Conservation (phyloP, 225 moss, liverwort and hornwort genomes). For the Sphagnum tenellum region DNA sequence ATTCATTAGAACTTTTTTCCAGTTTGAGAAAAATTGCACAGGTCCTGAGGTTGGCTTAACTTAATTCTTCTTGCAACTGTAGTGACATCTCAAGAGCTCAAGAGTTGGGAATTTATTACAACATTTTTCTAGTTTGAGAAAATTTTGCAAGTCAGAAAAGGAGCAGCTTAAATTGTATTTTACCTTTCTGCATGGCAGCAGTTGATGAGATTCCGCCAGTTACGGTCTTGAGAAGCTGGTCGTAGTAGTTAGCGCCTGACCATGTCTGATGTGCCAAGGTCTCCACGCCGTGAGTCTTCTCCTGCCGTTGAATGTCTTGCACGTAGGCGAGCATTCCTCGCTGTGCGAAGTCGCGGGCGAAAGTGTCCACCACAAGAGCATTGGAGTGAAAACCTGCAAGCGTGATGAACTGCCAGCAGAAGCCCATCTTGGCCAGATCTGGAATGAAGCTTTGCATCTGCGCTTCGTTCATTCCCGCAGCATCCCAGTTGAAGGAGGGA, state of each 20-base stretch:
- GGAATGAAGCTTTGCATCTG: conserved; percentile 82
- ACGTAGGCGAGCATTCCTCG: conserved; percentile 81
- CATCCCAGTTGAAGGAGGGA: conserved; percentile 86
- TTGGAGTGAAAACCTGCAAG: conserved; percentile 71
- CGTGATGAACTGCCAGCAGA: conserved; percentile 83
- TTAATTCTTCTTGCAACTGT: no score
- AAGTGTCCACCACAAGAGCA: conserved; percentile 57
- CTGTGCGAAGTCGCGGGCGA: conserved; percentile 63
- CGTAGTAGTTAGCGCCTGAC: conserved; percentile 79
- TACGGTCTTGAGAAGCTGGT: conserved; percentile 70
- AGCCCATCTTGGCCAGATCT: conserved; percentile 52
- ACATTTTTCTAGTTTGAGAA: no score
- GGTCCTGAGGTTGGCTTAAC: no score
- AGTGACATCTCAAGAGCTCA: no score
- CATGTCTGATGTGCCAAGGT: conserved; percentile 75
- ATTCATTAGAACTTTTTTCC: not conserved
- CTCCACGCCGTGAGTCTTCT: conserved; percentile 70
- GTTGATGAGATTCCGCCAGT: conserved; percentile 59
- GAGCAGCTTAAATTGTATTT: no score
- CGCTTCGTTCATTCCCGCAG: conserved; percentile 59
- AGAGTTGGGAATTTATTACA: not conserved
- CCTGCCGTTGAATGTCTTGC: conserved; percentile 76
- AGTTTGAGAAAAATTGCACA: no score
- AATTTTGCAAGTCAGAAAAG: not conserved
- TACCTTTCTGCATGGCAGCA: conserved; percentile 62